A percentile compares a stretch with the other conserved stretches of the same genome.
These are phyloP conservation scores for Colletotrichum godetiae DNA, from an alignment of 2,329 filamentous ascomycete species.

Conservation along the genomic window DNA sequence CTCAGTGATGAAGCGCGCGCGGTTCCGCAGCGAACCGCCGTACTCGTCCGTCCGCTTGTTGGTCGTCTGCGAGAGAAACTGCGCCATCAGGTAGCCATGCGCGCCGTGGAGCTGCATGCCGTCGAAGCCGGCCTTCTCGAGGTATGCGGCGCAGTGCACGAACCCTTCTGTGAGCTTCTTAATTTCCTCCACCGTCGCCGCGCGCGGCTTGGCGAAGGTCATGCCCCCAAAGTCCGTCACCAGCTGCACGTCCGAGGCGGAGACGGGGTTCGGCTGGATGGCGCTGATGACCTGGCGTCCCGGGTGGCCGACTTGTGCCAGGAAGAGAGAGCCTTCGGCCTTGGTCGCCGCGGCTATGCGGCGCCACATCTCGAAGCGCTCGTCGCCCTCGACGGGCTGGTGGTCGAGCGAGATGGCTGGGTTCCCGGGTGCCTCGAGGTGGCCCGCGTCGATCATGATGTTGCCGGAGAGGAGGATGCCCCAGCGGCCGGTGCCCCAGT, in stretches of 20 bases:
- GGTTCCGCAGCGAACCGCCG: slow-evolving; percentile 54
- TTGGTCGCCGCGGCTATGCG: slow-evolving; percentile 59
- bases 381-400: slow-evolving; percentile 62
- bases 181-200: slow-evolving; percentile 65
- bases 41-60: slow-evolving; percentile 64
- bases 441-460: slow-evolving; percentile 71
- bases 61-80: slow-evolving; percentile 60
- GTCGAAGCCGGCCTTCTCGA: slow-evolving; percentile 70
- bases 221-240: slow-evolving; percentile 38
- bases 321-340: slow-evolving; percentile 56
- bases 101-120: slow-evolving; percentile 62
- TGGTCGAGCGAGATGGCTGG: slow-evolving; percentile 66
- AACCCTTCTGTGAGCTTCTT: slow-evolving; percentile 67
- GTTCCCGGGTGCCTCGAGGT: slow-evolving; percentile 67
- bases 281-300: slow-evolving; percentile 62
- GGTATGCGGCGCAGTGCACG: slow-evolving; percentile 69
- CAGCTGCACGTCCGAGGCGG: slow-evolving; percentile 51
- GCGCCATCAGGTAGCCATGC: slow-evolving; percentile 64
- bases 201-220: slow-evolving; percentile 59
- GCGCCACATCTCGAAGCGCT: slow-evolving; percentile 71
- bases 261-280: slow-evolving; percentile 50
- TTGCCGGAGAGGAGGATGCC: slow-evolving; percentile 72
- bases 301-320: slow-evolving; percentile 72
- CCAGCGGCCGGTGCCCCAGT: slow-evolving; percentile 52
- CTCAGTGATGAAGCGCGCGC: slow-evolving; percentile 56